These are phyloP conservation scores for Aspergillus kassunensis DNA, from an alignment of 495 filamentous ascomycete genomes.

Conservation along the genomic window DNA sequence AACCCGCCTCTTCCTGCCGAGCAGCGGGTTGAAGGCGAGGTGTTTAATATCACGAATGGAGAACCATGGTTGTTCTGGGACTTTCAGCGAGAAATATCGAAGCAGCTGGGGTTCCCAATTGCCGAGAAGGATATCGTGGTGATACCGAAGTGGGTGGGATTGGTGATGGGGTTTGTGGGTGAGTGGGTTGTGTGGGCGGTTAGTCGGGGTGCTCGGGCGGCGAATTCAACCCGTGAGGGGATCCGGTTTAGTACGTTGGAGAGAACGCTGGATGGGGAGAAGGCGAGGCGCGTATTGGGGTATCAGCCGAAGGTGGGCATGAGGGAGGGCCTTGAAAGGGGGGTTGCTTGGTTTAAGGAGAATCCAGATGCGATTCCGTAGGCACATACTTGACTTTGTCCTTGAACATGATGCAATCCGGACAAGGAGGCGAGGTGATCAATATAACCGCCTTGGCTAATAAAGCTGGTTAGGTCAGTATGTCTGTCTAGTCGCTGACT, in stretches of 20 bases:
- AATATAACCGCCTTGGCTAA: too few relatives aligned
- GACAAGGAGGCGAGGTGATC: too few relatives aligned
- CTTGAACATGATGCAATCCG: too few relatives aligned
- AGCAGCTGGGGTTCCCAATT: not conserved
- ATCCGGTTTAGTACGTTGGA: slow-evolving; percentile 10
- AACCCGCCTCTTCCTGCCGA: not conserved
- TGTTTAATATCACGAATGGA: slow-evolving; percentile 8
- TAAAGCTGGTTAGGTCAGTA: too few relatives aligned
- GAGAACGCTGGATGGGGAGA: slow-evolving; percentile 1
- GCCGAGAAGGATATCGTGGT: slow-evolving; percentile 5
- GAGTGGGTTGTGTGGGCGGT: slow-evolving; percentile 9
- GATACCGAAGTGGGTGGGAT: slow-evolving; percentile 11
- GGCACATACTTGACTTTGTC: too few relatives aligned
- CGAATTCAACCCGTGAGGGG: slow-evolving; percentile 10
- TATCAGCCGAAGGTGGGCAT: slow-evolving; percentile 4
- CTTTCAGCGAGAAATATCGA: slow-evolving; percentile 4
- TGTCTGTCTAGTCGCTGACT: too few relatives aligned
- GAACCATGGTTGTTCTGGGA: slow-evolving; percentile 15
- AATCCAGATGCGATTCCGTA: not conserved
- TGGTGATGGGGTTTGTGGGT: slow-evolving; percentile 7
- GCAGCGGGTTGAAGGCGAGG: slow-evolving; percentile 7
- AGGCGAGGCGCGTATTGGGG: slow-evolving; percentile 9
- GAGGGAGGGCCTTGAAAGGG: slow-evolving; percentile 9
- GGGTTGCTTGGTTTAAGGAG: slow-evolving; percentile 10
- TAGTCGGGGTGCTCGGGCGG: not conserved